phyloP scores from a whole-genome alignment of 169 alveolate genomes.

The Besnoitia besnoiti region DNA sequence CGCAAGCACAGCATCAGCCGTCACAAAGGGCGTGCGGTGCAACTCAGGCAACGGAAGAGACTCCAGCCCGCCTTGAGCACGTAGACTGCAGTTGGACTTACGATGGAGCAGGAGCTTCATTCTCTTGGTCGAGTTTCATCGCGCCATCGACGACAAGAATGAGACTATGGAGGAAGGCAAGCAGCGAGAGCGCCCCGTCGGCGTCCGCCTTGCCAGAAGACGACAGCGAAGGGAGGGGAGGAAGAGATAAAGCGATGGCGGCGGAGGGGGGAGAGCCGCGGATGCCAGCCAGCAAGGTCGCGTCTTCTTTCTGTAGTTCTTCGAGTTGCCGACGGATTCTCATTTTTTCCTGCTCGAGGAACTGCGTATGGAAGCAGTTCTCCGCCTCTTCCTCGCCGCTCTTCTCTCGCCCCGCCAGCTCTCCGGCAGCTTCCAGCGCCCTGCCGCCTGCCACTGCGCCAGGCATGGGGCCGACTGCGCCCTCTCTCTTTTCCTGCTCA shows the following conservation, averaged over 20 bases:
- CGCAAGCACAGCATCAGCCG: no score
- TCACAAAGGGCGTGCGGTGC: no score
- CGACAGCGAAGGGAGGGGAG: not conserved
- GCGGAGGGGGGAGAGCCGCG: not conserved
- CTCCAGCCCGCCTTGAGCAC: no score
- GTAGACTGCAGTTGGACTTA: no score
- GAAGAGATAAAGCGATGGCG: not conserved
- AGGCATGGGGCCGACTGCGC: not conserved
- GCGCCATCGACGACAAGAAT: not conserved
- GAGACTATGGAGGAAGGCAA: not conserved
- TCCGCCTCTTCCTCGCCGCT: conserved; percentile 45
- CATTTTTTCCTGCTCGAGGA: conserved; percentile 46
- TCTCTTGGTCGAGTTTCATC: not conserved
- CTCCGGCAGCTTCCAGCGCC: conserved; percentile 20
- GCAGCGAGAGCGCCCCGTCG: not conserved
- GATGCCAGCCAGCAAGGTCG: not conserved
- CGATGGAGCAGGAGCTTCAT: not conserved
- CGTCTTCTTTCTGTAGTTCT: conserved; percentile 38
- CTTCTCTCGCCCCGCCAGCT: conserved; percentile 24
- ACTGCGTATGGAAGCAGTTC: conserved; percentile 38
- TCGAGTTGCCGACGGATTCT: conserved; percentile 46
- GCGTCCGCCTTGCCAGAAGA: not conserved
- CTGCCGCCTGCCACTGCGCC: not conserved
- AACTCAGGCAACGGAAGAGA: no score
- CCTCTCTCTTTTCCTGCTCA: not conserved